Conservation (phyloP, 805 yeast species). For the Jamesozyma lodderae region DNA sequence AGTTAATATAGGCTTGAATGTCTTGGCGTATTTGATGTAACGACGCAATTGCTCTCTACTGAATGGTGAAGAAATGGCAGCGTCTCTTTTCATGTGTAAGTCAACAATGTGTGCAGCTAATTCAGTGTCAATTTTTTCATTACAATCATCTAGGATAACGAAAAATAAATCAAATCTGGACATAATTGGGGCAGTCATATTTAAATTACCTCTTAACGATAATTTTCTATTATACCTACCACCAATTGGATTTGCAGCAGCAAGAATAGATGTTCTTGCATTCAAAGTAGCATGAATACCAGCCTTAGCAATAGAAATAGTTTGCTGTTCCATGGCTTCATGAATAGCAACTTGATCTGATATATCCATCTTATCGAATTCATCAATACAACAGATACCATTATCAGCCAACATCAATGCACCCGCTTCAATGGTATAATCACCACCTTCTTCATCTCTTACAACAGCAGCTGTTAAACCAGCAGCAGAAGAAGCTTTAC, state of each 20-base stretch:
- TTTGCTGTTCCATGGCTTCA: conserved; percentile 99
- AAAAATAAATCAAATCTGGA: conserved; percentile 94
- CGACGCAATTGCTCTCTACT: conserved; percentile 80
- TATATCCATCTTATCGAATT: conserved; percentile 95
- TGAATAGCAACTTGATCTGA: conserved; percentile 96
- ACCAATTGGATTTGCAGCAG: conserved; percentile 98
- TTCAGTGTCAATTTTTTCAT: conserved; percentile 80
- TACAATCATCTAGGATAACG: conserved; percentile 90
- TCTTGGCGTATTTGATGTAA: conserved; percentile 83
- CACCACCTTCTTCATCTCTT: conserved; percentile 94
- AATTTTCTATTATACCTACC: conserved; percentile 88
- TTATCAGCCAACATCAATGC: conserved; percentile 97
- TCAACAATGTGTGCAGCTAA: conserved; percentile 89
- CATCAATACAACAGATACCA: conserved; percentile 97
- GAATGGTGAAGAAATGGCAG: conserved; percentile 82
- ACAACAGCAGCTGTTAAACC: conserved; percentile 98
- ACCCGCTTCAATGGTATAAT: conserved; percentile 96
- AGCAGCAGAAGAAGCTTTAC: conserved; percentile 97
- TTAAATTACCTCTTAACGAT: conserved; percentile 75
- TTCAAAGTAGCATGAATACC: conserved; percentile 97
- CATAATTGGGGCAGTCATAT: conserved; percentile 98
- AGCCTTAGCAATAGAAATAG: conserved; percentile 96
- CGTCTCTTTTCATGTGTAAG: conserved; percentile 83
- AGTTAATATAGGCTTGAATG: conserved; percentile 84
- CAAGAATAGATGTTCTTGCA: conserved; percentile 91